Percentiles rank a stretch among this genome's conserved stretches.
phyloP scores from a whole-genome alignment of 2,329 filamentous ascomycete genomes.

The Emmonsiellopsis sp. region DNA sequence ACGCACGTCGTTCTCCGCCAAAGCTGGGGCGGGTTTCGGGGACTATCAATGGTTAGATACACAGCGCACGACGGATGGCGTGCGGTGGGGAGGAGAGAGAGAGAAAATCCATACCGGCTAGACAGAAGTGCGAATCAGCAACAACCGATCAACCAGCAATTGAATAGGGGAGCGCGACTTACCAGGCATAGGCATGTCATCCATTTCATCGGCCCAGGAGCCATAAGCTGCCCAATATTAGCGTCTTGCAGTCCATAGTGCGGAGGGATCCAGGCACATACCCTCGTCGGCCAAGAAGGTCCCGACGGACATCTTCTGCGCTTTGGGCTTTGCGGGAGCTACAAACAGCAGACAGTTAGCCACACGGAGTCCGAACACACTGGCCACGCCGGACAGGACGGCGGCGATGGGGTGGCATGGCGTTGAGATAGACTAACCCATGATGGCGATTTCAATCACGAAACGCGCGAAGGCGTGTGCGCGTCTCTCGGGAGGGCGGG shows the following conservation, averaged over 20 bases:
- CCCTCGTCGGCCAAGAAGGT: constrained; percentile 89
- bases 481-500: constrained; percentile 28
- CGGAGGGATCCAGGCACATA: constrained; percentile 42
- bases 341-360: constrained; percentile 17
- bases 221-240: constrained; percentile 52
- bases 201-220: constrained; percentile 99
- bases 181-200: constrained; percentile 70
- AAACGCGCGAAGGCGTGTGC: constrained; percentile 31
- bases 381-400: not conserved
- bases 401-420: not conserved
- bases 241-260: constrained; percentile 13
- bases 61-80: not conserved
- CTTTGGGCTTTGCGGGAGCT: constrained; percentile 91
- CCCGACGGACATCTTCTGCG: constrained; percentile 95
- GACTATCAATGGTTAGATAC: constrained; percentile 16
- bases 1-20: constrained; percentile 42
- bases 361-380: constrained; percentile 3
- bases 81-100: not conserved
- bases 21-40: constrained; percentile 38
- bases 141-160: constrained; percentile 4
- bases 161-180: constrained; percentile 32
- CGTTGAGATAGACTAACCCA: constrained; percentile 36
- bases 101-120: constrained; percentile 6
- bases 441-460: constrained; percentile 47
- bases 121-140: constrained; percentile 13